Percentiles rank a stretch among this genome's conserved stretches.
phyloP scores from a whole-genome alignment of 2,329 filamentous ascomycete species.

The Parastagonospora avenae region DNA sequence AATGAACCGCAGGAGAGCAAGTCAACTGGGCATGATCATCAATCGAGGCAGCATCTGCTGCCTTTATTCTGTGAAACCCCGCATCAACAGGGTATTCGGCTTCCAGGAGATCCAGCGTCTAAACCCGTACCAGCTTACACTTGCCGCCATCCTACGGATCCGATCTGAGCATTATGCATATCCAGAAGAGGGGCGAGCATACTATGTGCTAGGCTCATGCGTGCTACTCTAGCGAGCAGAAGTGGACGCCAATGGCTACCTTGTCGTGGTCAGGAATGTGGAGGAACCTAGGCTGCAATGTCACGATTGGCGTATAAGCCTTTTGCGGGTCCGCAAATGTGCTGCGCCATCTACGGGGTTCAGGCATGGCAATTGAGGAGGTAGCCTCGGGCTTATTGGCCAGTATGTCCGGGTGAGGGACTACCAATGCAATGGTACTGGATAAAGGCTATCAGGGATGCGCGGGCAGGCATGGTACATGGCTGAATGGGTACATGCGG shows the following conservation, averaged over 20 bases:
- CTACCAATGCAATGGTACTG: constrained; percentile 25
- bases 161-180: constrained; percentile 25
- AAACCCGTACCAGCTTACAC: constrained; percentile 17
- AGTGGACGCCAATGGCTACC: constrained; percentile 12
- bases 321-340: constrained; percentile 41
- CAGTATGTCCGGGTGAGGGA: constrained; percentile 14
- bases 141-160: constrained; percentile 18
- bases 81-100: constrained; percentile 31
- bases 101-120: constrained; percentile 29
- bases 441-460: constrained; percentile 23
- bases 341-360: constrained; percentile 10
- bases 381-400: constrained; percentile 29
- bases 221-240: constrained; percentile 10
- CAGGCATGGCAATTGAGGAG: constrained; percentile 9
- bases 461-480: constrained; percentile 17
- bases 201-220: constrained; percentile 14
- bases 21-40: constrained; percentile 34
- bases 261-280: constrained; percentile 5
- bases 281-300: constrained; percentile 10
- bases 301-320: constrained; percentile 13
- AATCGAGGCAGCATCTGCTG: constrained; percentile 15
- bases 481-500: constrained; percentile 27
- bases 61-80: constrained; percentile 42
- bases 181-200: constrained; percentile 32
- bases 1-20: constrained; percentile 34